phyloP scores from a whole-genome alignment of 2,329 filamentous ascomycete species.

The Byssochlamys sp. region DNA sequence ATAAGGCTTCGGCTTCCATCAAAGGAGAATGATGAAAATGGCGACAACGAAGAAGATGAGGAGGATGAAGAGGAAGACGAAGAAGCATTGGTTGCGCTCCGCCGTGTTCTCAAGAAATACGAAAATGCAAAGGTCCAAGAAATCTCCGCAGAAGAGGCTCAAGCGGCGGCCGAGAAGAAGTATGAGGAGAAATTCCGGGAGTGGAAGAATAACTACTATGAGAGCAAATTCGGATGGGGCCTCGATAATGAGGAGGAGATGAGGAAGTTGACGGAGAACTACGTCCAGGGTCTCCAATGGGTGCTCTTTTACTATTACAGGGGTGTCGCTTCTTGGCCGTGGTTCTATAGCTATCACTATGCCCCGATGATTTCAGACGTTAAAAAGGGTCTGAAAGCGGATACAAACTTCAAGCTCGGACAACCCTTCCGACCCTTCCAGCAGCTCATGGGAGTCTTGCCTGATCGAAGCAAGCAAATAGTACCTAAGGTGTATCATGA shows the following conservation, averaged over 20 bases:
- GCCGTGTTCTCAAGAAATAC: constrained; percentile 78
- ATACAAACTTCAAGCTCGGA: constrained; percentile 86
- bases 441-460: constrained; percentile 95
- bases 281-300: constrained; percentile 95
- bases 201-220: constrained; percentile 94
- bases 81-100: constrained; percentile 71
- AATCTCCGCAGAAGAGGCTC: constrained; percentile 65
- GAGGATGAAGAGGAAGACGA: constrained; percentile 69
- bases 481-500: constrained; percentile 80
- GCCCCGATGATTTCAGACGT: constrained; percentile 97
- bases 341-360: constrained; percentile 96
- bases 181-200: constrained; percentile 82
- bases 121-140: constrained; percentile 83
- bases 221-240: constrained; percentile 81
- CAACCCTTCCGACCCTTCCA: constrained; percentile 92
- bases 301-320: constrained; percentile 96
- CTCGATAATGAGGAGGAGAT: constrained; percentile 72
- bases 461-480: constrained; percentile 93
- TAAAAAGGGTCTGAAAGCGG: constrained; percentile 71
- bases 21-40: constrained; percentile 37
- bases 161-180: constrained; percentile 67
- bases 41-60: constrained; percentile 37
- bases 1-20: constrained; percentile 54
- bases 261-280: constrained; percentile 79
- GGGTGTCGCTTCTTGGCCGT: constrained; percentile 94